phyloP scores from a whole-genome alignment of 2,329 filamentous ascomycete species.

The Fusarium sp. region DNA sequence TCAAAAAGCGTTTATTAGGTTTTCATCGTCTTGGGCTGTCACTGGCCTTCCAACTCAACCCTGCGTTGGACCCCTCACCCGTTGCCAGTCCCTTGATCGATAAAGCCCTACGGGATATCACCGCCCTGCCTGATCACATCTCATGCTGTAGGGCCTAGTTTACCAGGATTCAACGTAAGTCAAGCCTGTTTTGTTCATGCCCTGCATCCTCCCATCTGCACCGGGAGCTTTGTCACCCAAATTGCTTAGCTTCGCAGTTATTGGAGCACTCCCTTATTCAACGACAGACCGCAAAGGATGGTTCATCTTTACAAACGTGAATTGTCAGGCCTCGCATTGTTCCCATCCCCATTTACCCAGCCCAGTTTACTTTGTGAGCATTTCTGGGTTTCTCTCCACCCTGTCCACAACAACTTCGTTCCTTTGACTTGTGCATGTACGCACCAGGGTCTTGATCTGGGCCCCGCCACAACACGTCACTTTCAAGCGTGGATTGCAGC shows the following conservation, averaged over 20 bases:
- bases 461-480: conserved; percentile 49
- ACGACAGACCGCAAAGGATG: conserved; percentile 2
- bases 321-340: not conserved
- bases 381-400: conserved; percentile 13
- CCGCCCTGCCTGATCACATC: conserved; percentile 32
- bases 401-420: conserved; percentile 11
- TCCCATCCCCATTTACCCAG: not conserved
- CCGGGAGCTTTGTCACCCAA: conserved; percentile 11
- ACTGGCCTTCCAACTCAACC: conserved; percentile 6
- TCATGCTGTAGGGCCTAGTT: conserved; percentile 24
- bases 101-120: conserved; percentile 28
- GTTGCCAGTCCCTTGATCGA: conserved; percentile 12
- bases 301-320: not conserved
- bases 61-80: conserved; percentile 12
- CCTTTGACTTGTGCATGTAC: conserved; percentile 33
- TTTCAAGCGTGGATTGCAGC: conserved; percentile 48
- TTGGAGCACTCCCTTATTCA: conserved; percentile 9
- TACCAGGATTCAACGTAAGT: conserved; percentile 41
- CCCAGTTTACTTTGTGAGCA: conserved; percentile 7
- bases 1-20: not conserved
- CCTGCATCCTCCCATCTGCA: conserved; percentile 12
- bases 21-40: conserved; percentile 1
- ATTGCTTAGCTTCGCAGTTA: conserved; percentile 3
- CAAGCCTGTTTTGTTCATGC: conserved; percentile 24
- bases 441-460: conserved; percentile 41